Evolutionary conservation across 805 yeast genomes (phyloP).

Genomic region (Sugiyamaella smithiae): DNA sequence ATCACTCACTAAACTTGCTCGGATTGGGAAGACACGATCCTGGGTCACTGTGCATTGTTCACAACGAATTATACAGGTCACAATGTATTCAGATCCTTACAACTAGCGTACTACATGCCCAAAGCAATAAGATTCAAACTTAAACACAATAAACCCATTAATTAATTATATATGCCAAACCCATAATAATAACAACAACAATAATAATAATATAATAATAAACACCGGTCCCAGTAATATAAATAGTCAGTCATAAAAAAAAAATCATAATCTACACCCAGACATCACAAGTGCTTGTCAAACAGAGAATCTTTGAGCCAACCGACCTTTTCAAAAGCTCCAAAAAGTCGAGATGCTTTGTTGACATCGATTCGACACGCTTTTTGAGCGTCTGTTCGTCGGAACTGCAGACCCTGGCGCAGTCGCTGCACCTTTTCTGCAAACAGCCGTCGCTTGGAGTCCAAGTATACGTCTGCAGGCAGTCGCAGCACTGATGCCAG

Average conservation of each 20-base stretch:
- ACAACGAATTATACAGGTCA: too few species aligned
- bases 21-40: too few species aligned
- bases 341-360: conserved; percentile 87
- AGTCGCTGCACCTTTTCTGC: conserved; percentile 81
- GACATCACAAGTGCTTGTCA: conserved; percentile 39
- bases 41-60: too few species aligned
- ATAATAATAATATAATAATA: conserved; percentile 12
- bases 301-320: conserved; percentile 83
- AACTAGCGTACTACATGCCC: too few species aligned
- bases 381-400: conserved; percentile 97
- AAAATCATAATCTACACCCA: background rate
- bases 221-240: conserved; percentile 4
- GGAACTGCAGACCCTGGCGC: conserved; percentile 69
- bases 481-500: conserved; percentile 86
- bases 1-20: too few species aligned
- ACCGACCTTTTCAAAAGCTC: conserved; percentile 87
- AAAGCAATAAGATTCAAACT: too few species aligned
- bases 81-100: too few species aligned
- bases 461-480: conserved; percentile 77
- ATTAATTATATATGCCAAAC: background rate
- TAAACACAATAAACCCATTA: background rate
- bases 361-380: conserved; percentile 97
- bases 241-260: conserved; percentile 1
- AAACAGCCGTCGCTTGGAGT: conserved; percentile 79
- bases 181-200: background rate